Conservation (phyloP, 2,329 filamentous ascomycete species). For the Tricladium varicosporioides region DNA sequence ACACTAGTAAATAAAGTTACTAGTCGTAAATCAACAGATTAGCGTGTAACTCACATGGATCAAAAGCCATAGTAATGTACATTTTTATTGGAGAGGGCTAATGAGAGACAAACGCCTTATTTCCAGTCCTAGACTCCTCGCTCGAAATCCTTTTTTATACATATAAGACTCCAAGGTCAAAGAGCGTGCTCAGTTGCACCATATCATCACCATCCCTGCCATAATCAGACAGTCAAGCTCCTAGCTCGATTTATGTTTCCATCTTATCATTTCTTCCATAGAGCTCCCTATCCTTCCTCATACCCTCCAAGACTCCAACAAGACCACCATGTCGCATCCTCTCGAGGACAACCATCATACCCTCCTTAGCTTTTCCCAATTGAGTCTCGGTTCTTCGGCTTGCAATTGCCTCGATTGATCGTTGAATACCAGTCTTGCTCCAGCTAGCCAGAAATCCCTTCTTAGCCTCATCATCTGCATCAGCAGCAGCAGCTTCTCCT, state of each 20-base stretch:
- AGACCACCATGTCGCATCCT: slow-evolving; percentile 64
- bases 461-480: slow-evolving; percentile 44
- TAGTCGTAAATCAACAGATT: no score
- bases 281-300: slow-evolving; percentile 56
- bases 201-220: slow-evolving; percentile 3
- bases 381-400: slow-evolving; percentile 75
- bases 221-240: slow-evolving; percentile 3
- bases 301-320: slow-evolving; percentile 68
- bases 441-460: slow-evolving; percentile 54
- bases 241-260: not conserved
- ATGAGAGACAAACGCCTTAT: slow-evolving; percentile 16
- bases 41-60: no score
- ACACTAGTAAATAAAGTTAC: no score
- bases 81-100: slow-evolving; percentile 24
- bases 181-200: slow-evolving; percentile 5
- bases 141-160: slow-evolving; percentile 27
- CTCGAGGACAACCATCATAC: slow-evolving; percentile 79
- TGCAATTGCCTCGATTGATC: slow-evolving; percentile 76
- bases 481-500: slow-evolving; percentile 38
- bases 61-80: not conserved
- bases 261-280: slow-evolving; percentile 17
- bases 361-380: slow-evolving; percentile 76
- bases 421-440: slow-evolving; percentile 70
- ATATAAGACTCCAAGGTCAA: slow-evolving; percentile 14
- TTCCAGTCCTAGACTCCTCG: slow-evolving; percentile 27